A percentile compares a stretch with the other conserved stretches of the same genome.
These are phyloP conservation scores for Spirogloea muscicola DNA, from an alignment of 139 green algal species.

Conservation along the genomic window DNA sequence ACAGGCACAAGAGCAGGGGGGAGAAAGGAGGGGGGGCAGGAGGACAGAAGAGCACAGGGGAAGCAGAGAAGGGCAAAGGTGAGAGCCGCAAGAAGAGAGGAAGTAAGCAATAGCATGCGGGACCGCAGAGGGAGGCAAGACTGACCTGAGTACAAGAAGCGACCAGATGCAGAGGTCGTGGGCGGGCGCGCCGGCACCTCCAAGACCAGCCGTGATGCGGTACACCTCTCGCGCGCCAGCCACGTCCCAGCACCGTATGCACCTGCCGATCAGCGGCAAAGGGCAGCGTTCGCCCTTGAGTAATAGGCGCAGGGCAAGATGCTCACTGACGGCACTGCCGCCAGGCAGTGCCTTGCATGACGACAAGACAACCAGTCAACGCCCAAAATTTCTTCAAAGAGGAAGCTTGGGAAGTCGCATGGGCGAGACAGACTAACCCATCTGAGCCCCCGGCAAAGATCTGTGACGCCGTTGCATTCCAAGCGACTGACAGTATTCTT, in stretches of 20 bases:
- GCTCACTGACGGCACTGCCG: no score
- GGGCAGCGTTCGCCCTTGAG: no score
- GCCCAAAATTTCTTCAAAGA: no score
- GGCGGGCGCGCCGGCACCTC: neutral
- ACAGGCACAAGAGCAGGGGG: neutral
- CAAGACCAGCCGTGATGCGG: slow-evolving; percentile 33
- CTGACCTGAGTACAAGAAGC: slow-evolving; percentile 63
- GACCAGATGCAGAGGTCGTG: slow-evolving; percentile 74
- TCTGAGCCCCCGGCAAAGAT: slow-evolving; percentile 63
- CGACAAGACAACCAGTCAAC: no score
- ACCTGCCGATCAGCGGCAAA: slow-evolving; percentile 8
- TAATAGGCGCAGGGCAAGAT: no score
- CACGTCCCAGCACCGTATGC: slow-evolving; percentile 66
- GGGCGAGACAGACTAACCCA: no score
- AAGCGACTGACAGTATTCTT: slow-evolving; percentile 63
- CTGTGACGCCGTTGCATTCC: slow-evolving; percentile 61
- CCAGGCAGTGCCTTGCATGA: no score
- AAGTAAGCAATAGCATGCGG: neutral
- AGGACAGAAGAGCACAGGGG: neutral
- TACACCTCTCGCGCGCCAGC: slow-evolving; percentile 19
- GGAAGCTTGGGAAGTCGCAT: no score
- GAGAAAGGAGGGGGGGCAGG: neutral
- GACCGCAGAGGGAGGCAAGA: neutral
- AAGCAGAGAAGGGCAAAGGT: neutral
- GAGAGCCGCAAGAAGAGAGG: neutral